Evolutionary conservation across 1,284 basidiomycete species (phyloP).

Genomic region (Xanthoconium separans): DNA sequence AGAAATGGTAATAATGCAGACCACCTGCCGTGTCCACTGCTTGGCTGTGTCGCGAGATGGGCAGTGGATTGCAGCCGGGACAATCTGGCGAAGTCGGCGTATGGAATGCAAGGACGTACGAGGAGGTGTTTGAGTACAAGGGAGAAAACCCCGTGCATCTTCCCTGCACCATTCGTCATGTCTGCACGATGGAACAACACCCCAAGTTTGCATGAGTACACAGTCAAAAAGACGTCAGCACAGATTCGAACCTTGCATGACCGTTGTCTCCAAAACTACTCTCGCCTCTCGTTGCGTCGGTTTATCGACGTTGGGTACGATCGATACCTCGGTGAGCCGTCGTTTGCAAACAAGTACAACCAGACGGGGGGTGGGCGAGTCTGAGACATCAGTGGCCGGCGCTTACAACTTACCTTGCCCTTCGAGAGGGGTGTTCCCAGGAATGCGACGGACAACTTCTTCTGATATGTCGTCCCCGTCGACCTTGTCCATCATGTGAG

Average conservation of each 20-base stretch:
- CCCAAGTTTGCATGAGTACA: no score
- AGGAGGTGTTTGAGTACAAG: no score
- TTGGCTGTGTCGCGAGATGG: no score
- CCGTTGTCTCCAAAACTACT: constrained; percentile 47
- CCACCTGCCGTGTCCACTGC: no score
- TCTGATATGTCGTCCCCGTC: neutral
- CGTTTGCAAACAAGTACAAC: constrained; percentile 1
- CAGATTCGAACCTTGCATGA: constrained; percentile 22
- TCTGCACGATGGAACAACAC: no score
- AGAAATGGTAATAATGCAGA: no score
- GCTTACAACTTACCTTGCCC: constrained; percentile 34
- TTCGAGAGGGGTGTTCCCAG: constrained; percentile 44
- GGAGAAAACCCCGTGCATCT: no score
- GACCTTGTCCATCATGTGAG: constrained; percentile 11
- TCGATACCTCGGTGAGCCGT: constrained; percentile 40
- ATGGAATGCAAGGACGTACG: no score
- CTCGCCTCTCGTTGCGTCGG: constrained; percentile 43
- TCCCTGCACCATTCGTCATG: no score
- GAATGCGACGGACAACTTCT: constrained; percentile 19
- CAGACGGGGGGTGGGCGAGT: neutral
- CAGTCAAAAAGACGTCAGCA: no score
- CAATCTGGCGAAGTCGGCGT: no score
- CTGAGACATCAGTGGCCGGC: neutral
- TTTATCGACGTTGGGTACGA: constrained; percentile 46
- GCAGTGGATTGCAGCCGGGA: no score